Conservation (phyloP, 1,284 basidiomycete genomes). For the Microbotryum silenes-acaulis region DNA sequence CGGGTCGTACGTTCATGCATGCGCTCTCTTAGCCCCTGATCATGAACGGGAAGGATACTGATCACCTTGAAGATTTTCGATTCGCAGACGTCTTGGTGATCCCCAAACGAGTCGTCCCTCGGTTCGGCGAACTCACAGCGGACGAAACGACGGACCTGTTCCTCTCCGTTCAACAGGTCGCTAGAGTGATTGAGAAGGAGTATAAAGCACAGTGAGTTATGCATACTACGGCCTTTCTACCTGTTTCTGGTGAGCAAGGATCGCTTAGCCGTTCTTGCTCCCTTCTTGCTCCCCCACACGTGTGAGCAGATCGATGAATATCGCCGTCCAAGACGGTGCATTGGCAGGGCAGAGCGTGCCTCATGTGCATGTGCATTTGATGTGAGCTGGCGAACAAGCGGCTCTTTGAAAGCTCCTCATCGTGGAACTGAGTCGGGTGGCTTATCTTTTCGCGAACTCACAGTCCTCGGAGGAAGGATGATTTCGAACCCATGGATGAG, state of each 20-base stretch:
- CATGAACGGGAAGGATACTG: no score
- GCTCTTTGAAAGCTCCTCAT: slow-evolving; percentile 52
- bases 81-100: slow-evolving; percentile 75
- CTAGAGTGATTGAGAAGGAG: slow-evolving; percentile 41
- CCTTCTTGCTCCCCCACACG: background rate
- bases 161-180: slow-evolving; percentile 54
- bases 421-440: slow-evolving; percentile 64
- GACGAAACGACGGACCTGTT: slow-evolving; percentile 72
- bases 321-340: slow-evolving; percentile 63
- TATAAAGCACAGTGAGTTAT: slow-evolving; percentile 54
- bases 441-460: slow-evolving; percentile 50
- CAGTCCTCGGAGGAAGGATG: slow-evolving; percentile 7
- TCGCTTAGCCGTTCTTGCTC: background rate
- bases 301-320: slow-evolving; percentile 16
- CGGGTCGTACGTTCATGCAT: slow-evolving; percentile 62
- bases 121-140: slow-evolving; percentile 62
- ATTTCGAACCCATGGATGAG: slow-evolving; percentile 48
- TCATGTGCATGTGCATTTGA: slow-evolving; percentile 79
- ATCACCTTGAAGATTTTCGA: no score
- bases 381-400: slow-evolving; percentile 64
- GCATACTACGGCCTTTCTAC: slow-evolving; percentile 43
- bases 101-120: slow-evolving; percentile 64
- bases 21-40: no score
- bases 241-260: background rate
- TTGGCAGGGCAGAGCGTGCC: slow-evolving; percentile 73